Percentiles rank a stretch among this genome's conserved stretches.
Evolutionary conservation across 371 early-diverging fungal genomes (phyloP).

Genomic region (Dentiscutata heterogama): DNA sequence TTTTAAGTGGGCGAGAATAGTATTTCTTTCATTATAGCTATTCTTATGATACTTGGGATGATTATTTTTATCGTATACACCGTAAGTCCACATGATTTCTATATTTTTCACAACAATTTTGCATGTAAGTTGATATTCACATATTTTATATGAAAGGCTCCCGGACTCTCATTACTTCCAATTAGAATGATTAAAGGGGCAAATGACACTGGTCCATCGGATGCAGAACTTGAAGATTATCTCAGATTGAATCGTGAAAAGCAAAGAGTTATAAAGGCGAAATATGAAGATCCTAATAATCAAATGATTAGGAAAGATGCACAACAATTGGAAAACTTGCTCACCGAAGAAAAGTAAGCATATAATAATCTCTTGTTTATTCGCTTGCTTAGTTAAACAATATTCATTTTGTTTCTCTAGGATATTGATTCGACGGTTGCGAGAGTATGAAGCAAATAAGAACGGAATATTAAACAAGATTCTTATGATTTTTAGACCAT

Average conservation of each 20-base stretch:
- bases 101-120: too few relatives aligned
- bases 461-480: not conserved
- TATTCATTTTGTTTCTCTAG: not conserved
- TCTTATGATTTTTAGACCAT: not conserved
- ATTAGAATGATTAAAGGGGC: conserved; percentile 61
- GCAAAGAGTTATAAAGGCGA: conserved; percentile 57
- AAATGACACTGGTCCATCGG: conserved; percentile 46
- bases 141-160: conserved; percentile 55
- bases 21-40: conserved; percentile 61
- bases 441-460: not conserved
- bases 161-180: conserved; percentile 66
- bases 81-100: conserved; percentile 47
- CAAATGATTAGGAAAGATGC: conserved; percentile 58
- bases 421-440: not conserved
- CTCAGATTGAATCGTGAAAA: conserved; percentile 56
- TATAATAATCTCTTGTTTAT: not conserved
- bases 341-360: conserved; percentile 60
- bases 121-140: too few relatives aligned
- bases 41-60: conserved; percentile 61
- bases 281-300: conserved; percentile 50
- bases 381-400: not conserved
- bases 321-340: conserved; percentile 59
- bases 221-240: conserved; percentile 55
- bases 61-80: conserved; percentile 63
- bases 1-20: conserved; percentile 62